These are phyloP conservation scores for Dipteronia sinensis DNA, from an alignment of 345 rosid species.

Conservation along the genomic window DNA sequence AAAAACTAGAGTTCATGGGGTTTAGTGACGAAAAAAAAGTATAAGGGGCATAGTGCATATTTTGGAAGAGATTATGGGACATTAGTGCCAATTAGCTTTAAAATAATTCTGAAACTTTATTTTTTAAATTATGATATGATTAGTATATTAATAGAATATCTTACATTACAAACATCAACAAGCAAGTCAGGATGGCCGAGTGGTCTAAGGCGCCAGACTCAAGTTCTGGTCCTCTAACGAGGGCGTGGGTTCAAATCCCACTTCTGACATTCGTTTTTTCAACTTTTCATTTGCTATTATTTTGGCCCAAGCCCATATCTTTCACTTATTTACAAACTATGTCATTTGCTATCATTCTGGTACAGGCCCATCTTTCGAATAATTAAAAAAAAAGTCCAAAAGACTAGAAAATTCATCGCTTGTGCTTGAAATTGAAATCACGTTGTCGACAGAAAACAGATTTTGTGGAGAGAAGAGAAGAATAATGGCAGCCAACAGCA, in stretches of 20 bases:
- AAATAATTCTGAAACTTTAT: too few species aligned
- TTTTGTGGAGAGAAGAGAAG: neutral
- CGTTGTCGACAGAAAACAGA: neutral
- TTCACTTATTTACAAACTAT: too few species aligned
- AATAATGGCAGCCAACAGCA: conserved; percentile 46
- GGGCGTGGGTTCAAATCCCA: conserved; percentile 42
- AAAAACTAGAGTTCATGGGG: too few species aligned
- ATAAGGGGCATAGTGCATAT: too few species aligned
- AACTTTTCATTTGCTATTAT: too few species aligned
- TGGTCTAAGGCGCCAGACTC: conserved; percentile 94
- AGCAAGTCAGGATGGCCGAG: conserved; percentile 75
- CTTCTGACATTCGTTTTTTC: conserved; percentile 9
- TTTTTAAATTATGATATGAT: too few species aligned
- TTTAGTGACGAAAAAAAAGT: too few species aligned
- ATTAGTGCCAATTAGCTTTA: too few species aligned
- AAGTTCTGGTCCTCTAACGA: conserved; percentile 67
- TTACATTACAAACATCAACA: neutral
- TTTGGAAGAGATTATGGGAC: too few species aligned
- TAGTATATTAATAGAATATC: too few species aligned
- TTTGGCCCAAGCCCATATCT: neutral
- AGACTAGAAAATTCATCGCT: neutral
- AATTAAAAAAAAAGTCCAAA: neutral
- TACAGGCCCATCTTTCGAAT: neutral
- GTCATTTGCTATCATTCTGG: too few species aligned
- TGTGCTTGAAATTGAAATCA: neutral